These are phyloP conservation scores for Chimonanthus salicifolius DNA, from an alignment of 164 flowering plant genomes.

Conservation along the genomic window DNA sequence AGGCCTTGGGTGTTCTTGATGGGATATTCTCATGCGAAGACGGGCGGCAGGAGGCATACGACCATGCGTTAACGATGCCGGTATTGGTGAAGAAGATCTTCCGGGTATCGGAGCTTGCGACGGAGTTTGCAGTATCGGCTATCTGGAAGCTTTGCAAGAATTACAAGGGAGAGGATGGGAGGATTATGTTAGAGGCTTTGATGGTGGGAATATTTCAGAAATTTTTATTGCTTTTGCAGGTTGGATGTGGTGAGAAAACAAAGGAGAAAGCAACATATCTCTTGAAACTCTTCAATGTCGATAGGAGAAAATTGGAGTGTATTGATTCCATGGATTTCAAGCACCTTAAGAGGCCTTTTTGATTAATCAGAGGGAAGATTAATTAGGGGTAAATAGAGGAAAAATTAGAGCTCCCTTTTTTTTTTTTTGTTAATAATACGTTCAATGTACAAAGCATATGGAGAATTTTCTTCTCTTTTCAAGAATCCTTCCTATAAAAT, in stretches of 20 bases:
- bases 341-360: conserved; percentile 55
- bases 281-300: conserved; percentile 60
- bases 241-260: conserved; percentile 60
- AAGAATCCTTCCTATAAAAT: too few species aligned
- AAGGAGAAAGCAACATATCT: conserved; percentile 68
- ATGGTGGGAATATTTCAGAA: conserved; percentile 76
- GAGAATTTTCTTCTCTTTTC: too few species aligned
- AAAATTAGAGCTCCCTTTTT: too few species aligned
- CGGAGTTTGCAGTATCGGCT: conserved; percentile 55
- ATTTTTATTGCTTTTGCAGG: conserved; percentile 67
- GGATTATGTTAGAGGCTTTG: conserved; percentile 45
- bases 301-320: conserved; percentile 51
- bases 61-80: conserved; percentile 51
- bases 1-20: conserved; percentile 54
- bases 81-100: conserved; percentile 73
- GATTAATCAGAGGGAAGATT: neutral
- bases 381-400: too few species aligned
- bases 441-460: too few species aligned
- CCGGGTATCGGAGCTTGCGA: conserved; percentile 58
- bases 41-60: conserved; percentile 36
- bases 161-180: conserved; percentile 25
- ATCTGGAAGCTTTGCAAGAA: conserved; percentile 64
- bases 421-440: too few species aligned
- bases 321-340: conserved; percentile 68
- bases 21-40: conserved; percentile 23